Base-by-base conservation (phyloP, 345 rosid species). In the Gossypium sturtianum region DNA sequence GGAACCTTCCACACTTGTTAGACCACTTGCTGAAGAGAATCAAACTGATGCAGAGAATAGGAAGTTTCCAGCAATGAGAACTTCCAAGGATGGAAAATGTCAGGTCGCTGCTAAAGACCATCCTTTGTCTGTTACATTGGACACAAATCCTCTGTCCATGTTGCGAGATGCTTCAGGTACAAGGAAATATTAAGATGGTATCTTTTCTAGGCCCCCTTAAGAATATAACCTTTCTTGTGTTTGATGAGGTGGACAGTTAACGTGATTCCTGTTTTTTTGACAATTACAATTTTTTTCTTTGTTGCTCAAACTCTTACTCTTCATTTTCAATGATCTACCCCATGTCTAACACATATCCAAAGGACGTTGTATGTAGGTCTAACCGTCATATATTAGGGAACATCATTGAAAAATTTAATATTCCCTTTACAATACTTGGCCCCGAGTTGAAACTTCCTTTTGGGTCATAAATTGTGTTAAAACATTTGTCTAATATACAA, bases 141-240 rank as follows among this genome's bases (percentile, higher is more conserved):
- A 83, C 69, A 49, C 75, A 53, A 86, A 88, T 79, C 83, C 85
- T 51, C 81, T 49, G 75, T 69, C 79, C 74, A 86, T 79, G 77
- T 75, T 79, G 51, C 82, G 52, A 34, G 77, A 76, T 74, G 85
- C 78, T 74, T 76, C 87, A 77, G 87, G 92, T 86, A 72, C 51
- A 80, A 63, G 58, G 48, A 29, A n/a, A 68, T 59, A 73, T 52
- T 58, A 63, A 53, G 47, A 23, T 66, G 17, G 19, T 59, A 34
- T 48, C 16, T 66, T 52, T 22, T n/a, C 47, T 47, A 47, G 66
- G 38, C 38, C 34, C 34, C n/a, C 34, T 58, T 15, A 10, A 27
- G 58, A 19, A 74, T 16, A 59, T 22, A 13, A 65, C n/a, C 75
- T 43, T 16, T 23, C 48, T 51, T 38, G 1, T 20, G 64, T 60